These are phyloP conservation scores for Colletotrichum orbiculare DNA, from an alignment of 2,329 filamentous ascomycete genomes.

Conservation along the genomic window DNA sequence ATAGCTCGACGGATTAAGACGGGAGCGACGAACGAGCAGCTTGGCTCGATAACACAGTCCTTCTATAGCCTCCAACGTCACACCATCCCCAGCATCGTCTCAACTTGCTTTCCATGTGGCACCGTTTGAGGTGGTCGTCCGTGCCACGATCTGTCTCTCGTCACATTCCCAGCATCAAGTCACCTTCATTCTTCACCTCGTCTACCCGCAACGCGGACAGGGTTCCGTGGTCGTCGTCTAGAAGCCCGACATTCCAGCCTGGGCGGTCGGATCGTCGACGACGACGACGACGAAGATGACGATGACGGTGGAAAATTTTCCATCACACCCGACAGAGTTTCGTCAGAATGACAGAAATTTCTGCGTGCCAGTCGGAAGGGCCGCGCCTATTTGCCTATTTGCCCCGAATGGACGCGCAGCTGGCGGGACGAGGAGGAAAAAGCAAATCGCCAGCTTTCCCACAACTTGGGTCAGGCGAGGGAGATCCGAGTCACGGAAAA, in stretches of 20 bases:
- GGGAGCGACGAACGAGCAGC: not conserved
- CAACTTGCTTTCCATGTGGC: not conserved
- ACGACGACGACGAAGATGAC: too few relatives aligned
- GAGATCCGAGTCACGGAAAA: conserved; percentile 6
- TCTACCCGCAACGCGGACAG: not conserved
- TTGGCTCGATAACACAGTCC: not conserved
- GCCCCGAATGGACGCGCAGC: conserved; percentile 13
- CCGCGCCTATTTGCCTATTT: conserved; percentile 1
- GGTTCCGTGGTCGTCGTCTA: conserved; percentile 6
- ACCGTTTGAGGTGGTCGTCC: not conserved
- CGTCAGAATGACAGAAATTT: conserved; percentile 5
- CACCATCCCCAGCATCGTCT: not conserved
- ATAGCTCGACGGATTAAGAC: conserved; percentile 4
- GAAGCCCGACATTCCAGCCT: conserved; percentile 1
- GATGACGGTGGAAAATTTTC: not conserved
- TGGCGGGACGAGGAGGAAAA: conserved; percentile 20
- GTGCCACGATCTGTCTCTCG: not conserved
- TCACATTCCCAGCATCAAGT: not conserved
- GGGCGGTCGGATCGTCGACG: not conserved
- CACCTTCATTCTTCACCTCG: conserved; percentile 12
- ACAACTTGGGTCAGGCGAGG: conserved; percentile 7
- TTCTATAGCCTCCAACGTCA: too few relatives aligned
- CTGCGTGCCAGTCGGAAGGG: not conserved
- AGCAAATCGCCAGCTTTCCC: conserved; percentile 8
- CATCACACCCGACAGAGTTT: not conserved